Evolutionary conservation across 768 basidiomycete species (phyloP).

Genomic region (Xerocomus potaroensis): DNA sequence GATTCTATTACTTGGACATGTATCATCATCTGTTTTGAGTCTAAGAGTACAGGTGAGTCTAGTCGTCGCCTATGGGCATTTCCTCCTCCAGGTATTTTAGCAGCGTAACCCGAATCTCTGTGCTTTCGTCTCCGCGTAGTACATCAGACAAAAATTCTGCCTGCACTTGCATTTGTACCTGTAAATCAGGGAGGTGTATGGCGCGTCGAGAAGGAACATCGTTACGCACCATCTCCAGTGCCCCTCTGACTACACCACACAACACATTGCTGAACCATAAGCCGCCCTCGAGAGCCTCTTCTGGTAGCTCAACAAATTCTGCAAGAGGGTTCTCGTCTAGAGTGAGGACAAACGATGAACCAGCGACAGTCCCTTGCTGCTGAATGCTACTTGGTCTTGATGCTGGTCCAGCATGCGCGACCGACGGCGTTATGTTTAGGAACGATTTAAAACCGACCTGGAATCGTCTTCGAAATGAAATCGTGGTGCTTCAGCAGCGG

Average conservation of each 20-base stretch:
- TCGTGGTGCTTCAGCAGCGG: not conserved
- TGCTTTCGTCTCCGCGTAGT: constrained; percentile 88
- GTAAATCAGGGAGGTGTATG: constrained; percentile 16
- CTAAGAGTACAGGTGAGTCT: constrained; percentile 28
- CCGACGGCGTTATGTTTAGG: constrained; percentile 82
- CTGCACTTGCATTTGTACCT: constrained; percentile 97
- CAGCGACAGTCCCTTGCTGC: constrained; percentile 40
- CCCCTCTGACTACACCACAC: constrained; percentile 89
- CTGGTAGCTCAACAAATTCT: constrained; percentile 95
- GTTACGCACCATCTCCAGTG: constrained; percentile 87
- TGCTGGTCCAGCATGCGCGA: constrained; percentile 62
- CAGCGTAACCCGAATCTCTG: constrained; percentile 88
- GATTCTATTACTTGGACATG: constrained; percentile 3
- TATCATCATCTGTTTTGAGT: not conserved
- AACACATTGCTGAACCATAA: constrained; percentile 97
- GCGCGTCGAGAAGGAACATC: not conserved
- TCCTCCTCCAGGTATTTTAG: constrained; percentile 95
- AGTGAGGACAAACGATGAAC: constrained; percentile 73
- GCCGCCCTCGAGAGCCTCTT: constrained; percentile 88
- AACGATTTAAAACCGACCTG: constrained; percentile 99
- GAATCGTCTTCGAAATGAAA: not conserved
- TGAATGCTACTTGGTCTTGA: constrained; percentile 43
- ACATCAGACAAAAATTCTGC: constrained; percentile 86
- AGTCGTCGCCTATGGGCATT: constrained; percentile 90
- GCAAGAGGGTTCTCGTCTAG: constrained; percentile 95